Conservation (phyloP, 2,329 filamentous ascomycete species). For the Penicillium olsonii region DNA sequence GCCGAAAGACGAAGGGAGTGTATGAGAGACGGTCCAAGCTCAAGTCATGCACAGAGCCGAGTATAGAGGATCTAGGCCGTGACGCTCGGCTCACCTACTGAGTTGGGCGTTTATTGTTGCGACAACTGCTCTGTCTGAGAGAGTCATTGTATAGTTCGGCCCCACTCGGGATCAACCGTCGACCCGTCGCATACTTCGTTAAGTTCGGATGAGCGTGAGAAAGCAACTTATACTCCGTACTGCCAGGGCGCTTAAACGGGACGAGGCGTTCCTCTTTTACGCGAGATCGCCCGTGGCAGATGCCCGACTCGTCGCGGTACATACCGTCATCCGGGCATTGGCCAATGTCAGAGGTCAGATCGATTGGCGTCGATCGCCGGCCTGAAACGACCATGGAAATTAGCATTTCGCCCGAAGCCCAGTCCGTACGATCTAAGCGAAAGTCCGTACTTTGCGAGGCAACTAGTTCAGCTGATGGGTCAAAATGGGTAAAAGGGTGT, state of each 20-base stretch:
- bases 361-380: conserved; percentile 4
- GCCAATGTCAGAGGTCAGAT: conserved; percentile 2
- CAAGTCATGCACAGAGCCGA: neutral
- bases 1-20: neutral
- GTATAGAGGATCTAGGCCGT: neutral
- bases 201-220: neutral
- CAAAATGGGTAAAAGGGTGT: conserved; percentile 13
- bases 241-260: neutral
- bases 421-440: no score
- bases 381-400: neutral
- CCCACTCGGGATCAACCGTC: conserved; percentile 11
- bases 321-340: conserved; percentile 6
- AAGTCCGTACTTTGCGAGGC: conserved; percentile 9
- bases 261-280: neutral
- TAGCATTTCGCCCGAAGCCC: no score
- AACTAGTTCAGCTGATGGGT: conserved; percentile 26
- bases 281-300: conserved; percentile 4
- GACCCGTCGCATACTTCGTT: conserved; percentile 7
- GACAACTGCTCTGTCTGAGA: no score
- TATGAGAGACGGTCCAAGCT: conserved; percentile 6
- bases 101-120: conserved; percentile 1
- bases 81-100: conserved; percentile 5
- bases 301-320: conserved; percentile 4
- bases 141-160: conserved; percentile 2
- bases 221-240: no score